These are phyloP conservation scores for Solanum hybrid DNA, from an alignment of 305 asterid species.

Conservation along the genomic window DNA sequence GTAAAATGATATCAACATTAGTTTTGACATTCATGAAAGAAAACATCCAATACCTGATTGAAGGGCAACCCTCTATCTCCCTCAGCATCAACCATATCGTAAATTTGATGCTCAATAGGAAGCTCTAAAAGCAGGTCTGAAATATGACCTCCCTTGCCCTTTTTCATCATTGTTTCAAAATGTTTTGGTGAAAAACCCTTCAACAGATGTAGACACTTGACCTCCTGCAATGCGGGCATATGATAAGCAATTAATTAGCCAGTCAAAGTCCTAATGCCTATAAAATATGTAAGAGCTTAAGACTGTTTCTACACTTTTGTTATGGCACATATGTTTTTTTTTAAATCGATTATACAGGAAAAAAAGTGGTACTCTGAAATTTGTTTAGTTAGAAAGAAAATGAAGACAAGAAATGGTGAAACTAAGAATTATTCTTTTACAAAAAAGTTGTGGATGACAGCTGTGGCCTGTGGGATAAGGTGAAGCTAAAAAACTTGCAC, in stretches of 20 bases:
- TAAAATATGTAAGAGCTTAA: not conserved
- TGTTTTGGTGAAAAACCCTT: constrained; percentile 62
- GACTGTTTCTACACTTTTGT: not conserved
- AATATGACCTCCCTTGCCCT: constrained; percentile 53
- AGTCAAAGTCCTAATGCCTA: not conserved
- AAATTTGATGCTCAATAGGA: constrained; percentile 74
- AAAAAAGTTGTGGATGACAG: not conserved
- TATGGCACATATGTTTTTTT: not conserved
- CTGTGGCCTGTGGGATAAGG: not conserved
- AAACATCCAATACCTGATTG: constrained; percentile 43
- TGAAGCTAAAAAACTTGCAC: not conserved
- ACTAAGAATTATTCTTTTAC: not conserved
- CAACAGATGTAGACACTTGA: constrained; percentile 66
- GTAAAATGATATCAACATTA: not conserved
- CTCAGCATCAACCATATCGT: constrained; percentile 81
- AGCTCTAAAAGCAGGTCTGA: constrained; percentile 80
- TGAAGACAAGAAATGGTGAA: not conserved
- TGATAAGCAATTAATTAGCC: not conserved
- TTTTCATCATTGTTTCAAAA: constrained; percentile 44
- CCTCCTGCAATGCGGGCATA: constrained; percentile 36
- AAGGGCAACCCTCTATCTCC: constrained; percentile 75
- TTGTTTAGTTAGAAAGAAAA: not conserved
- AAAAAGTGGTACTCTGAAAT: not conserved
- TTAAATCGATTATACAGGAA: not conserved
- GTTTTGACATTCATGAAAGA: not conserved